Conservation (phyloP, 352 stramenopile species). For the Aphanomyces euteiches region DNA sequence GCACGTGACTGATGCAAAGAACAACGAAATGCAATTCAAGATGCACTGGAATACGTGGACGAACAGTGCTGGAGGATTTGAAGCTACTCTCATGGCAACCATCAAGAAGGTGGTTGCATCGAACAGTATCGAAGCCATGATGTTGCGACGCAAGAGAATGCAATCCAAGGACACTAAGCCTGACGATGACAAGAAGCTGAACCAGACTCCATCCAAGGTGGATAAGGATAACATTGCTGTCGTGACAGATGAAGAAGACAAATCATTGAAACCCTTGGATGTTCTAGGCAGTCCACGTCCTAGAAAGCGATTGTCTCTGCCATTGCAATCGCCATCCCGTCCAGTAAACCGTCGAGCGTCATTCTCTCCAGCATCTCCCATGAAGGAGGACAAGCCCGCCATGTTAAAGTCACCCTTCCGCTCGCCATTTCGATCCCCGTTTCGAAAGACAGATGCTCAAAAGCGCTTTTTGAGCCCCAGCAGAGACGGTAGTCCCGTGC, state of each 20-base stretch:
- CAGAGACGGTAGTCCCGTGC: not conserved
- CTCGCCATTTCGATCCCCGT: conserved; percentile 42
- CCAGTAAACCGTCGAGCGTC: not conserved
- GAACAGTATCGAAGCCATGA: conserved; percentile 17
- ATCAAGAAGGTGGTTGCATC: conserved; percentile 15
- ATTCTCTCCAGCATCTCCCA: conserved; percentile 16
- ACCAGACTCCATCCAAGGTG: not conserved
- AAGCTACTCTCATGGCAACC: not conserved
- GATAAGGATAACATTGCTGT: not conserved
- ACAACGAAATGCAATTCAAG: conserved; percentile 5
- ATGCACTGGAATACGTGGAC: conserved; percentile 12
- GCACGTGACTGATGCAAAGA: conserved; percentile 1
- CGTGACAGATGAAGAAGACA: conserved; percentile 16
- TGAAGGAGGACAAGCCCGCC: conserved; percentile 23
- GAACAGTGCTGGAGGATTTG: not conserved
- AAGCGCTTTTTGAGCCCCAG: conserved; percentile 31
- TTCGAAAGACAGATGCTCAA: conserved; percentile 58
- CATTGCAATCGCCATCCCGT: conserved; percentile 6
- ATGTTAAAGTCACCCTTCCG: conserved; percentile 62
- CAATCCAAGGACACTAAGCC: not conserved
- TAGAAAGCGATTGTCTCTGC: conserved; percentile 9
- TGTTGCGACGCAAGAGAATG: conserved; percentile 1
- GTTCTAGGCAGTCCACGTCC: conserved; percentile 17
- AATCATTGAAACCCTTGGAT: conserved; percentile 5
- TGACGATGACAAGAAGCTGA: not conserved